Evolutionary conservation across 768 basidiomycete genomes (phyloP), one percentile per base, ranked within the genome.

Genomic region (Omphalotus guepiniiformis): DNA sequence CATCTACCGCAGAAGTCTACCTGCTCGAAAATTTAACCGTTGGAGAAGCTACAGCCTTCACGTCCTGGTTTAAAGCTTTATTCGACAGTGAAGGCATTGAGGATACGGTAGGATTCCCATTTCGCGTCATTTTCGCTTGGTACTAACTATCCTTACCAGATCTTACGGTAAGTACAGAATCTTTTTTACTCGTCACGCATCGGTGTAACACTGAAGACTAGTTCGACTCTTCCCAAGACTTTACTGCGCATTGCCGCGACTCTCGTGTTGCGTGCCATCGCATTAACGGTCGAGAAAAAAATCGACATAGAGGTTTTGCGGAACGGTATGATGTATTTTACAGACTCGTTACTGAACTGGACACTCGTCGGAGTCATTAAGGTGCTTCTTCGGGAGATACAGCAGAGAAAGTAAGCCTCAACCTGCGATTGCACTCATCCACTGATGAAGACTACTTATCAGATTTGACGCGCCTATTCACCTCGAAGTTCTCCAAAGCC

Each of bases 71-170:
- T 54, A 89, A 88, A 57, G 83, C 85, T 0, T 68, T 92, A 22
- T 91, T 91, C 60, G 87, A 89, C 58, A 88, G 79, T 53, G 89
- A 91, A 60, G 89, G 89, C 1, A 90, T 92, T 22, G 89, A 91
- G 54, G 89, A 92, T 55, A 81, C 76, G 82, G 83, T 82, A 63
- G 54, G 47, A 41, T 11, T 30, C 28, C 25, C 19, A 16, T n/a
- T 28, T n/a, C 6, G 30, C 19, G 11, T 39, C 22, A 26, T 34
- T n/a, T 11, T 3, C 9, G 12, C 15, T 11, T n/a, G 19, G 29
- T 2, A 27, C 35, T 46, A 38, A 28, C 29, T 4, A 4, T 6
- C 19, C 11, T 37, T 15, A 18, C 16, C 42, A 40, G n/a, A 32
- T 32, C 9, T 32, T 16, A 29, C 26, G 11, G 23, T 6, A 9